A percentile compares a stretch with the other conserved stretches of the same genome.
Conservation (phyloP, 2,329 filamentous ascomycete genomes). For the Pseudomassariella vexata region DNA sequence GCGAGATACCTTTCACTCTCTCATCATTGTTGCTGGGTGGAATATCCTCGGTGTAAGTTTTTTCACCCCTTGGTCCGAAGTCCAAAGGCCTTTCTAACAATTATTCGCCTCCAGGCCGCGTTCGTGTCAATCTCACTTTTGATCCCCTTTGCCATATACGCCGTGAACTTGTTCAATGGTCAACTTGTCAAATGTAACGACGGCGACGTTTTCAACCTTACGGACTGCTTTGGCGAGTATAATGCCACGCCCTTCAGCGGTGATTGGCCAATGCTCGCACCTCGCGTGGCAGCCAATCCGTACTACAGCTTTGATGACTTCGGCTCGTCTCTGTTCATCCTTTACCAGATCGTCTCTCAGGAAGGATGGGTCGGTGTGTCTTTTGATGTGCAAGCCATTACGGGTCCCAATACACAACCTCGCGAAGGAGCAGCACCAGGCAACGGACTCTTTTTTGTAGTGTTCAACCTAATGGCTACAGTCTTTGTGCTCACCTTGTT, state of each 20-base stretch:
- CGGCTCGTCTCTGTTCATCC: constrained; percentile 85
- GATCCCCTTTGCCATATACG: constrained; percentile 95
- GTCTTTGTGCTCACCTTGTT: constrained; percentile 97
- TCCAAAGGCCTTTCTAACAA: no score
- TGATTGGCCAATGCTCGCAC: constrained; percentile 76
- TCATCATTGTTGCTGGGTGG: constrained; percentile 90
- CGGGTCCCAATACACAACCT: constrained; percentile 69
- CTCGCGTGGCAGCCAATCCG: constrained; percentile 72
- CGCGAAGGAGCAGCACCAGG: constrained; percentile 63
- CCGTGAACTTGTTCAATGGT: constrained; percentile 86
- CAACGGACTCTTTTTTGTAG: constrained; percentile 89
- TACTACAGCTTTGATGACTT: constrained; percentile 95
- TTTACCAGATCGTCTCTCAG: constrained; percentile 98
- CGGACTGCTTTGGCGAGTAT: constrained; percentile 81
- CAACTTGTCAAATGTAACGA: constrained; percentile 79
- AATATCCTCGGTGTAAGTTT: constrained; percentile 78
- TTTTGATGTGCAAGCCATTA: constrained; percentile 76
- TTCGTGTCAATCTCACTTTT: constrained; percentile 92
- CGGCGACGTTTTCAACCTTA: constrained; percentile 43
- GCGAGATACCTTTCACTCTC: constrained; percentile 90
- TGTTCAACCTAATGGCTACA: constrained; percentile 93
- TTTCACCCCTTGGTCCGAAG: neutral
- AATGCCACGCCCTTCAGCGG: constrained; percentile 65
- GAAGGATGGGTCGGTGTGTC: constrained; percentile 98
- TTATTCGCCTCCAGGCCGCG: constrained; percentile 48